Conservation (phyloP, 2,329 filamentous ascomycete genomes). For the Fusarium hainanense region DNA sequence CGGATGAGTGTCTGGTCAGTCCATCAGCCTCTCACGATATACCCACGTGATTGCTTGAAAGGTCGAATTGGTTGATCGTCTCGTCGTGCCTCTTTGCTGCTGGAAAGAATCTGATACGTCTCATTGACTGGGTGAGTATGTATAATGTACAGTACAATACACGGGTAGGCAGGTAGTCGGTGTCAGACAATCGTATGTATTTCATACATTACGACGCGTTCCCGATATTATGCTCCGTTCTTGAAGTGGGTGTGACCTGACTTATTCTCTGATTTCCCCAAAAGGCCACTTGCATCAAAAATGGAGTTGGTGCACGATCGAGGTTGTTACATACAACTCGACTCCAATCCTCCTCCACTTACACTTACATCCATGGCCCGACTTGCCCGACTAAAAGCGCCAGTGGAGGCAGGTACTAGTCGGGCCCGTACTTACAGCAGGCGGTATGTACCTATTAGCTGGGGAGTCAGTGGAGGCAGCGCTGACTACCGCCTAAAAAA, state of each 20-base stretch:
- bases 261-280: conserved; percentile 13
- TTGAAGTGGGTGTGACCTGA: conserved; percentile 16
- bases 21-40: conserved; percentile 26
- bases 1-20: conserved; percentile 11
- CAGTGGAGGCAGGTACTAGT: neutral
- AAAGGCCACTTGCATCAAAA: conserved; percentile 27
- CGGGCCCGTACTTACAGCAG: neutral
- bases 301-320: conserved; percentile 17
- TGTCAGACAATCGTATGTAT: conserved; percentile 1
- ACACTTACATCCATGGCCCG: neutral
- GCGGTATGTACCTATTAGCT: neutral
- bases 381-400: neutral
- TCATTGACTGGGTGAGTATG: neutral
- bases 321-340: conserved; percentile 15
- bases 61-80: conserved; percentile 17
- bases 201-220: conserved; percentile 8
- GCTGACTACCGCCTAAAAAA: neutral
- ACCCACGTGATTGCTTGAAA: conserved; percentile 42
- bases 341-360: conserved; percentile 8
- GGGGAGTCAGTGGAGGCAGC: neutral
- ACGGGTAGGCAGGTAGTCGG: neutral
- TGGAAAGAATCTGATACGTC: conserved; percentile 14
- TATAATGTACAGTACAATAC: neutral
- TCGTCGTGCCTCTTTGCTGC: conserved; percentile 24
- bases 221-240: neutral